Evolutionary conservation across 2,329 filamentous ascomycete species (phyloP).

Genomic region (Alternaria postmessia): DNA sequence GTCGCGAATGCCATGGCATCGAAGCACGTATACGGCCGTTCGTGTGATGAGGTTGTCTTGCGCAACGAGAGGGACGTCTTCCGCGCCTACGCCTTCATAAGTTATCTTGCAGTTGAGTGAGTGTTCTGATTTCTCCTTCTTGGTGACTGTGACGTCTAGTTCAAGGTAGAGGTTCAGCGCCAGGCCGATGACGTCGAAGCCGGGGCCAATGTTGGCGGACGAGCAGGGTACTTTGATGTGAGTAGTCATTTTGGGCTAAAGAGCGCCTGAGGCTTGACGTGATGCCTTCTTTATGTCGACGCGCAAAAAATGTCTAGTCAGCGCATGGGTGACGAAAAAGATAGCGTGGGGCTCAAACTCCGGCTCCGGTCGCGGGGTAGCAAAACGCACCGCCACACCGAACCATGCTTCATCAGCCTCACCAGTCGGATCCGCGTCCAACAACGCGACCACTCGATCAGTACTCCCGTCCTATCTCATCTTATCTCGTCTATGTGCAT

Average conservation of each 20-base stretch:
- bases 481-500: not conserved
- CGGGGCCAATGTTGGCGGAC: constrained; percentile 94
- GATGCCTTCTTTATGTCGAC: constrained; percentile 9
- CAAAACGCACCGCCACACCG: constrained; percentile 11
- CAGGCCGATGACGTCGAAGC: constrained; percentile 97
- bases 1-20: constrained; percentile 84
- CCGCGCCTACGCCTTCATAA: constrained; percentile 84
- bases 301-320: constrained; percentile 16
- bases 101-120: constrained; percentile 88
- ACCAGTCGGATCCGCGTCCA: not conserved
- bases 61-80: constrained; percentile 81
- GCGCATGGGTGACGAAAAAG: constrained; percentile 16
- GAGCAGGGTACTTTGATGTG: constrained; percentile 89
- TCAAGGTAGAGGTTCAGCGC: constrained; percentile 94
- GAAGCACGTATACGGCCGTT: constrained; percentile 90
- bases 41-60: constrained; percentile 92
- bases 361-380: constrained; percentile 18
- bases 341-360: constrained; percentile 22
- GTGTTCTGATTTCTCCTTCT: constrained; percentile 60
- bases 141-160: constrained; percentile 77
- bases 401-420: not conserved
- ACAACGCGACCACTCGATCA: not conserved
- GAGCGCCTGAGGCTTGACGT: constrained; percentile 19
- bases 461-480: not conserved
- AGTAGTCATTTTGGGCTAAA: constrained; percentile 38